Evolutionary conservation across 1,139 yeast genomes (phyloP).

Genomic region (Neolecta irregularis): DNA sequence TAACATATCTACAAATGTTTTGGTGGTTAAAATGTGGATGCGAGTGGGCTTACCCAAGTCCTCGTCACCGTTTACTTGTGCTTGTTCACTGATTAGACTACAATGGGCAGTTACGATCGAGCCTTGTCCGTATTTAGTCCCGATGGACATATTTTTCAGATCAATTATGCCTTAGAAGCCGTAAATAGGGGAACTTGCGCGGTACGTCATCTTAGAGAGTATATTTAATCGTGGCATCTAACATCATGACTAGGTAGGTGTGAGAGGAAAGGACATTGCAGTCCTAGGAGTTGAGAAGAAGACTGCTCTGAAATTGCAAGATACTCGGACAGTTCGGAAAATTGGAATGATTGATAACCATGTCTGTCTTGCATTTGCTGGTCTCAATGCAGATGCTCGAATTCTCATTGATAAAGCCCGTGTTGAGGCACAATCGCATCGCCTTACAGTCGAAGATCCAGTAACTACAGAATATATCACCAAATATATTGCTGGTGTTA

Average conservation of each 20-base stretch:
- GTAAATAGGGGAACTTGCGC: constrained; percentile 98
- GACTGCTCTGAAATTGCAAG: constrained; percentile 87
- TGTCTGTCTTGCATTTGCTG: constrained; percentile 87
- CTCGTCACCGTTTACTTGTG: too few relatives aligned
- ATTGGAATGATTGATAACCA: constrained; percentile 85
- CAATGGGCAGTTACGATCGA: constrained; percentile 98
- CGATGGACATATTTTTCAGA: constrained; percentile 94
- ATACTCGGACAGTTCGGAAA: constrained; percentile 90
- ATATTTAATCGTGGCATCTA: neutral
- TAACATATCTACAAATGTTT: too few relatives aligned
- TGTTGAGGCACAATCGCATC: constrained; percentile 93
- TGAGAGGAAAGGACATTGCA: constrained; percentile 75
- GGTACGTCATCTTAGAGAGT: constrained; percentile 3
- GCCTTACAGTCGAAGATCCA: constrained; percentile 84
- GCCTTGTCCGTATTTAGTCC: constrained; percentile 89
- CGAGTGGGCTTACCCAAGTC: too few relatives aligned
- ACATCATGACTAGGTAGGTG: constrained; percentile 42
- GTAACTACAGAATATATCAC: constrained; percentile 86
- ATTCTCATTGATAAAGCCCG: constrained; percentile 88
- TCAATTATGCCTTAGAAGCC: constrained; percentile 93
- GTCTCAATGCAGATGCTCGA: constrained; percentile 94
- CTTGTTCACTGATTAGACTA: too few relatives aligned
- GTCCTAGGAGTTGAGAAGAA: constrained; percentile 95
- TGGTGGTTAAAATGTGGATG: too few relatives aligned
- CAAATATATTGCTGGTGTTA: constrained; percentile 89